Base-by-base conservation (phyloP, 495 filamentous ascomycete species). In the Hypoxylon perforatum region DNA sequence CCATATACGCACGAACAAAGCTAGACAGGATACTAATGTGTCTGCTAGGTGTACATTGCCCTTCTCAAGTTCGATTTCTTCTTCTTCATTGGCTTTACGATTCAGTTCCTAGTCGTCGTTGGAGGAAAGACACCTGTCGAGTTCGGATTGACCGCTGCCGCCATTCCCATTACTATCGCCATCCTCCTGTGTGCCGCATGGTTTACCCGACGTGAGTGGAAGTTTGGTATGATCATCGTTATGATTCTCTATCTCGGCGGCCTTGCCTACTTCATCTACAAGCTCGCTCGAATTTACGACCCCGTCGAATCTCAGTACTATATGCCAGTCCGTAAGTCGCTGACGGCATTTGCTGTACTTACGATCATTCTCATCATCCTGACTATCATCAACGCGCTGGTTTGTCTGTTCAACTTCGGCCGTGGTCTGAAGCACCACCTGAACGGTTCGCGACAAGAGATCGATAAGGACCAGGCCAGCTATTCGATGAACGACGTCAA, bases 31-130 rank as follows among this genome's bases (percentile, higher is more conserved):
- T 42, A 50, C 75, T 84, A 65, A 87, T 57, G 22, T 2, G 17
- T n/a, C 35, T 41, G 7, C 21, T 65, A 98, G 94, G 93, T 99
- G 72, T 99, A 97, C 79, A 97, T 99, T 71, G 92, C 96, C 35
- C 86, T 98, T 9, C 84, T 99, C 52, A 99, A 99, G 77, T 99
- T 99, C 77, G 95, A 99, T 80, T 98, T 99, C 77, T 99, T 99
- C 86, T 97, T 99, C 85, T 99, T 99, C 86, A 87, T 99, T 51
- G 95, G 93, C 12, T 99, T 99, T 73, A 97, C 94, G 5, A 90
- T 99, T 36, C 95, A 99, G 74, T 98, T 99, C 78, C 82, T 99
- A 25, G 95, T 98, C 63, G 89, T 99, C 57, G 93, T 98, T 38
- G 88, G 86, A 35, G 79, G 85, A 63, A 85, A 83, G 25, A 81